Evolutionary conservation across 257 asterid genomes (phyloP), one percentile per base, ranked within the genome.

Genomic region (Eucommia ulmoides): DNA sequence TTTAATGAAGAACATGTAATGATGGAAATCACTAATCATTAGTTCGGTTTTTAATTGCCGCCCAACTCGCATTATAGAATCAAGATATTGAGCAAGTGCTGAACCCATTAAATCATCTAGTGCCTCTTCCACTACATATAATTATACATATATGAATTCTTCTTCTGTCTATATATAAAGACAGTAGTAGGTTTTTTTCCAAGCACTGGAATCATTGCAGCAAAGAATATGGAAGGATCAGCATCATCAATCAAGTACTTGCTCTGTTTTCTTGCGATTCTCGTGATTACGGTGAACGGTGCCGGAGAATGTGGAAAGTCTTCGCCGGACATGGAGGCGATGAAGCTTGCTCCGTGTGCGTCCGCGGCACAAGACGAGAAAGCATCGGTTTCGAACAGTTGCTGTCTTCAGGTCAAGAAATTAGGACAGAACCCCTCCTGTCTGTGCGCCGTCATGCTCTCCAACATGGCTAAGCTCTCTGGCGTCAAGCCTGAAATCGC

Each of bases 381-480:
- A 25, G 73, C 75, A 0, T 24, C 71, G 0, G 78, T 70, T 14
- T 49, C 77, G 2, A 48, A 41, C 20, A 58, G 55, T 45, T 74
- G 78, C 68, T 74, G 82, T 54, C 21, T 17, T 12, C 67, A 51
- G 26, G 68, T 70, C 21, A 62, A 67, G 73, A 61, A 50, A 24
- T 50, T 70, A 0, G 82, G 75, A 1, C 65, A 53, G 56, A 70
- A 70, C 23, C 77, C 75, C 1, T 61, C 44, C 41, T 74, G 82
- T 61, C 75, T 67, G 21, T 74, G 82, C 18, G 67, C 74, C 3
- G 76, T 70, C 16, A 35, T 69, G 58, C 56, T 69, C 22, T 74
- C 67, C 7, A 26, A 38, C 29, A 60, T 63, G 1, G 76, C 76
- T 17, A 70, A 61, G 60, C 59, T 51, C 1, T 21, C 68, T 17